Conservation (phyloP, 805 yeast genomes). For the Blastobotrys americana region DNA sequence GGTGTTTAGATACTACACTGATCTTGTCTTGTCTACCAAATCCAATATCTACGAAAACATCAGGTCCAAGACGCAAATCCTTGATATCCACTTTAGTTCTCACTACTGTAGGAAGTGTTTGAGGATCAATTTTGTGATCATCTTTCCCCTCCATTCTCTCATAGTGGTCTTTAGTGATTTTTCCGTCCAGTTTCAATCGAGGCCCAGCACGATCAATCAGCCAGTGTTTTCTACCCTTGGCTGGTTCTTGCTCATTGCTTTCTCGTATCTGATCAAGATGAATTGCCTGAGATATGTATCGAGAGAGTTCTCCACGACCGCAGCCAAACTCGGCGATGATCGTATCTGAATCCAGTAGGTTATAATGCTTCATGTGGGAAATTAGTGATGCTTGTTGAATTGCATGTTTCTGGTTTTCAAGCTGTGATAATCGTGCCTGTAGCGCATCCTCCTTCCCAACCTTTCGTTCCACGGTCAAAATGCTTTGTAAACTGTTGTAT, state of each 20-base stretch:
- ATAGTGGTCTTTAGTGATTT: constrained; percentile 47
- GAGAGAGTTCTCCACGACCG: constrained; percentile 77
- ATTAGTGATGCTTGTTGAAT: constrained; percentile 75
- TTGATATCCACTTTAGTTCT: constrained; percentile 73
- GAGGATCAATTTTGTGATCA: constrained; percentile 6
- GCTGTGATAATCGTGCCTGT: constrained; percentile 40
- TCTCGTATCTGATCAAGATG: constrained; percentile 19
- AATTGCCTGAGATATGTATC: constrained; percentile 42
- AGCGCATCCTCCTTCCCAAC: constrained; percentile 31
- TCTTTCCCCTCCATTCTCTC: constrained; percentile 2
- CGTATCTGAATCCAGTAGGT: constrained; percentile 32
- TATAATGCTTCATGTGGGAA: constrained; percentile 47
- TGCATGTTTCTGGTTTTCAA: constrained; percentile 65
- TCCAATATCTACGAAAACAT: neutral
- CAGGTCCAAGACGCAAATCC: constrained; percentile 47
- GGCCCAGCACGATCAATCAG: constrained; percentile 72
- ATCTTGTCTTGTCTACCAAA: constrained; percentile 4
- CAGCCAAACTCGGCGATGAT: constrained; percentile 76
- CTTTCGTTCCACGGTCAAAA: constrained; percentile 8
- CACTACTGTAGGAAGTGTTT: constrained; percentile 32
- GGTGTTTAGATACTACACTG: constrained; percentile 72
- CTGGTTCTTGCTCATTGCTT: neutral
- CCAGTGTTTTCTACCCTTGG: constrained; percentile 34
- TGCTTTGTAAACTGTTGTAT: neutral
- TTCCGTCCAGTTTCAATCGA: constrained; percentile 70